Evolutionary conservation across 345 rosid species (phyloP).

Genomic region (Anacardium occidentale): DNA sequence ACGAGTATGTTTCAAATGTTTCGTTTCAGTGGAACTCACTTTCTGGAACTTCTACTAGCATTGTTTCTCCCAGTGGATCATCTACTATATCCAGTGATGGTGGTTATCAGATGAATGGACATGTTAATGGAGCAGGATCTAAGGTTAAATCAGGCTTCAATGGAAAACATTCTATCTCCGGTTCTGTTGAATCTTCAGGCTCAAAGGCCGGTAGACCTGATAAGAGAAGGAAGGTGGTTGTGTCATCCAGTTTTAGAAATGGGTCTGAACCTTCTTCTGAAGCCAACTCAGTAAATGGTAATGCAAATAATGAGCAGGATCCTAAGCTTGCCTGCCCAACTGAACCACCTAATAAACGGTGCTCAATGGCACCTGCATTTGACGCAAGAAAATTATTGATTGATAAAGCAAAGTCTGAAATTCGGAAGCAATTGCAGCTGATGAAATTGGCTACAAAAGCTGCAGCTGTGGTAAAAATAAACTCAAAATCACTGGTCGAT

Average conservation of each 20-base stretch:
- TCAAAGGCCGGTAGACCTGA: slow-evolving; percentile 51
- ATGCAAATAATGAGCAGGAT: slow-evolving; percentile 37
- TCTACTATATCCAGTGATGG: slow-evolving; percentile 47
- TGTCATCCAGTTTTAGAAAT: slow-evolving; percentile 45
- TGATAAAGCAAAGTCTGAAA: slow-evolving; percentile 68
- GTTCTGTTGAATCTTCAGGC: slow-evolving; percentile 36
- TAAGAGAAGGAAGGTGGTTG: slow-evolving; percentile 72
- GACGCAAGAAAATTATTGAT: slow-evolving; percentile 82
- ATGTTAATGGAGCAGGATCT: slow-evolving; percentile 31
- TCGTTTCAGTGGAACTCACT: slow-evolving; percentile 75
- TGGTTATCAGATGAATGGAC: slow-evolving; percentile 57
- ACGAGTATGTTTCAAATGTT: slow-evolving; percentile 67
- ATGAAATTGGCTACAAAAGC: slow-evolving; percentile 54
- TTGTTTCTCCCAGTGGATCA: slow-evolving; percentile 55
- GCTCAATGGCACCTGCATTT: slow-evolving; percentile 59
- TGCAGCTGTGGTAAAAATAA: slow-evolving; percentile 35
- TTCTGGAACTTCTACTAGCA: slow-evolving; percentile 58
- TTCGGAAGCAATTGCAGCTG: slow-evolving; percentile 60
- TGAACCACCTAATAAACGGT: slow-evolving; percentile 48
- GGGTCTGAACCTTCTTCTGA: slow-evolving; percentile 57
- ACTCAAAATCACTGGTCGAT: slow-evolving; percentile 24
- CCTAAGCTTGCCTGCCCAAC: slow-evolving; percentile 42
- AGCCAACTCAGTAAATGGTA: slow-evolving; percentile 34
- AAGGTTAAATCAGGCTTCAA: slow-evolving; percentile 51
- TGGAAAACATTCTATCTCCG: slow-evolving; percentile 42